Evolutionary conservation across 2,329 filamentous ascomycete species (phyloP).

Genomic region (Aspergillus sp.): DNA sequence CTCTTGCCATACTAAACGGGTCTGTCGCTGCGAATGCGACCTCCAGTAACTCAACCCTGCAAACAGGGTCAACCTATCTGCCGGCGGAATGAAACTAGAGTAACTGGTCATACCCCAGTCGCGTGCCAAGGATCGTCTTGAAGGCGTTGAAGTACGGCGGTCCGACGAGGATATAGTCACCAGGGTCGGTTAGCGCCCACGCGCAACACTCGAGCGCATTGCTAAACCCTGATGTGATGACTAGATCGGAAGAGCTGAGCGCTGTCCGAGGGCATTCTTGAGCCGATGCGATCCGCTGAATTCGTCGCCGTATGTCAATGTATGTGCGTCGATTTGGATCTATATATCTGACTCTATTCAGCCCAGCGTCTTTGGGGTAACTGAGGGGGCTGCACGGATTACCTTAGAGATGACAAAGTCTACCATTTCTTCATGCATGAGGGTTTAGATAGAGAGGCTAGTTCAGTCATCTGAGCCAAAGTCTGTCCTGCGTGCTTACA

Average conservation of each 20-base stretch:
- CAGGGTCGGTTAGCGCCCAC: conserved; percentile 21
- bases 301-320: conserved; percentile 30
- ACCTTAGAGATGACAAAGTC: conserved; percentile 11
- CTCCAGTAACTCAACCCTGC: conserved; percentile 35
- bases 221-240: conserved; percentile 27
- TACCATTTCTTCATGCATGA: conserved; percentile 12
- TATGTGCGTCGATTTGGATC: conserved; percentile 9
- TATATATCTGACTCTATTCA: not conserved
- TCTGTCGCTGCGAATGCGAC: conserved; percentile 45
- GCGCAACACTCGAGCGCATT: conserved; percentile 24
- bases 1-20: conserved; percentile 41
- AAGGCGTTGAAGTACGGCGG: conserved; percentile 45
- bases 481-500: conserved; percentile 2
- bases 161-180: conserved; percentile 26
- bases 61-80: not conserved
- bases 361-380: too few relatives aligned
- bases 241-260: conserved; percentile 20
- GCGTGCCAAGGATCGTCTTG: conserved; percentile 39
- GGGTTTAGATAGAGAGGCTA: not conserved
- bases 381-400: too few relatives aligned
- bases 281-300: conserved; percentile 18
- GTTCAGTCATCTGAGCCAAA: too few relatives aligned
- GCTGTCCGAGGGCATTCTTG: conserved; percentile 15
- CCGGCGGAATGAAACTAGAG: too few relatives aligned
- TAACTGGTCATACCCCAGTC: conserved; percentile 29